A percentile compares a stretch with the other conserved stretches of the same genome.
These are phyloP conservation scores for Pseudogymnoascus sp. DNA, from an alignment of 2,329 filamentous ascomycete genomes.

Conservation along the genomic window DNA sequence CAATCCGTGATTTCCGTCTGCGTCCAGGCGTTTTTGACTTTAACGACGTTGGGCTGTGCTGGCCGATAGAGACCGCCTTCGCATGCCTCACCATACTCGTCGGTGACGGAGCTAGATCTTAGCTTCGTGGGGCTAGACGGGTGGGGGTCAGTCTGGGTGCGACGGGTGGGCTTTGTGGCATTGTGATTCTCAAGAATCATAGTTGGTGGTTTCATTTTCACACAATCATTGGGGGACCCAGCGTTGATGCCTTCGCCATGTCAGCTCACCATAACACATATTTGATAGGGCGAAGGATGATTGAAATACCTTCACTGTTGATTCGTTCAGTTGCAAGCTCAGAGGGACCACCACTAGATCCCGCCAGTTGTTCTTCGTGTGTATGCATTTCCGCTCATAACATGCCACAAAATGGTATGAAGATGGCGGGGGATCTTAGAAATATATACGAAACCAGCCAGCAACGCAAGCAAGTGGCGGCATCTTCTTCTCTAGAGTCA, in stretches of 20 bases:
- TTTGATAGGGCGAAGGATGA: not conserved
- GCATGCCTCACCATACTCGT: not conserved
- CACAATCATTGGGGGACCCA: not conserved
- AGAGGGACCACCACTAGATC: not conserved
- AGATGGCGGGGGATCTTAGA: not conserved
- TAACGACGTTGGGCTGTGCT: not conserved
- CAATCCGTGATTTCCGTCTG: not conserved
- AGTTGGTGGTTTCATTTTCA: not conserved
- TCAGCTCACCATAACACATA: not conserved
- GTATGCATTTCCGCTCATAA: constrained; percentile 2
- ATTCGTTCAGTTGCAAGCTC: not conserved
- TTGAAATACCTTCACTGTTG: not conserved
- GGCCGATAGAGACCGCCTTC: not conserved
- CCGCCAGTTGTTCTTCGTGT: not conserved
- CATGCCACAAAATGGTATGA: not conserved
- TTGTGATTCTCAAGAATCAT: not conserved
- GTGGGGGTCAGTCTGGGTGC: not conserved
- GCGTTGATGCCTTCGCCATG: not conserved
- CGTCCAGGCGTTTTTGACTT: not conserved
- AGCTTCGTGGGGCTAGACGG: not conserved
- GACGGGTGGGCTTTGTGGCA: not conserved
- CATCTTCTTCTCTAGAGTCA: not conserved
- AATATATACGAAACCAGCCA: constrained; percentile 2
- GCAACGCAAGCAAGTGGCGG: constrained; percentile 2
- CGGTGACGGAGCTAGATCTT: not conserved